Evolutionary conservation across 1,284 basidiomycete species (phyloP).

Genomic region (Heimioporus retisporus): DNA sequence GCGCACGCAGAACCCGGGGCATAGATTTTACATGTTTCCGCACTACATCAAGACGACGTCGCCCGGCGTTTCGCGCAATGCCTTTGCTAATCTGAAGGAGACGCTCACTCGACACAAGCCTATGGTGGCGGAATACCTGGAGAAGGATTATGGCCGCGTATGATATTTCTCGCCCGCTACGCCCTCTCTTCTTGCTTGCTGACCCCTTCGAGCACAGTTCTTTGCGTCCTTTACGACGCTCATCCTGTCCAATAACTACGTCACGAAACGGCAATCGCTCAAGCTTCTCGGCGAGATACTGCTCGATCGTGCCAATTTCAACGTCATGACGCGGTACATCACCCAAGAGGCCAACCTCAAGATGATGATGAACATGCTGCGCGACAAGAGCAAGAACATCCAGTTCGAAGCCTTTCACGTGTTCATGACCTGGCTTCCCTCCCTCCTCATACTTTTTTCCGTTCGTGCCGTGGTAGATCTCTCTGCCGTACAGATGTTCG

Average conservation of each 20-base stretch:
- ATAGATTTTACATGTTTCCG: slow-evolving; percentile 96
- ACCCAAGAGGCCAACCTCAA: slow-evolving; percentile 94
- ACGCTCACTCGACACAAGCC: slow-evolving; percentile 96
- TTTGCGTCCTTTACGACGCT: slow-evolving; percentile 96
- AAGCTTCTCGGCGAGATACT: slow-evolving; percentile 99
- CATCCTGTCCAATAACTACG: slow-evolving; percentile 95
- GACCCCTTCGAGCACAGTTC: slow-evolving; percentile 67
- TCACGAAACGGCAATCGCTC: slow-evolving; percentile 99
- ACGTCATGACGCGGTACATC: slow-evolving; percentile 99
- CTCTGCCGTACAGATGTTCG: slow-evolving; percentile 80
- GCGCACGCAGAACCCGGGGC: slow-evolving; percentile 12
- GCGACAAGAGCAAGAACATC: slow-evolving; percentile 99
- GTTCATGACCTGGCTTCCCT: slow-evolving; percentile 86
- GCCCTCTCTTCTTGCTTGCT: slow-evolving; percentile 3
- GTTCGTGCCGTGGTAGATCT: slow-evolving; percentile 1
- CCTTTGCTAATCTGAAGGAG: slow-evolving; percentile 97
- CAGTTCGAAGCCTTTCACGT: slow-evolving; percentile 99
- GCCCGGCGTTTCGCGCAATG: slow-evolving; percentile 98
- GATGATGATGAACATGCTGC: slow-evolving; percentile 99
- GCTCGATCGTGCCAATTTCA: slow-evolving; percentile 97
- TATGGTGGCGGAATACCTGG: slow-evolving; percentile 97
- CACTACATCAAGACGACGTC: slow-evolving; percentile 98
- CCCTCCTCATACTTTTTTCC: not conserved
- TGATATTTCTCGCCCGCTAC: slow-evolving; percentile 36
- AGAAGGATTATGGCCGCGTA: slow-evolving; percentile 96